Percentiles rank a stretch among this genome's conserved stretches.
Conservation (phyloP, 805 yeast genomes). For the Kregervanrija pseudodelftensis region DNA sequence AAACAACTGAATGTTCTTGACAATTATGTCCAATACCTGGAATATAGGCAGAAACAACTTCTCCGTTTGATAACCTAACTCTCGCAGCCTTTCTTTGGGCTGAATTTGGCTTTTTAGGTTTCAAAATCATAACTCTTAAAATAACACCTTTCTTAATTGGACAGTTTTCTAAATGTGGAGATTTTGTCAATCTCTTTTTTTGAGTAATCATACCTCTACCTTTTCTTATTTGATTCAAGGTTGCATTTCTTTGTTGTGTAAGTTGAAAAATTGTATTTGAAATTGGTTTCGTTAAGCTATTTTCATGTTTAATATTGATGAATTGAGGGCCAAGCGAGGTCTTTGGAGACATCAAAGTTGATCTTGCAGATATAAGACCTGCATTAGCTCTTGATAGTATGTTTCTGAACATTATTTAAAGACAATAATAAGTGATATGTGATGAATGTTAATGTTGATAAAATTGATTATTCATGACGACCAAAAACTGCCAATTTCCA, state of each 20-base stretch:
- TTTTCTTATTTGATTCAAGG: slow-evolving; percentile 69
- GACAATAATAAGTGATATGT: too few species aligned
- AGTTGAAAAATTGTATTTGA: slow-evolving; percentile 12
- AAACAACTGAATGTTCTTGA: slow-evolving; percentile 95
- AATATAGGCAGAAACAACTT: slow-evolving; percentile 82
- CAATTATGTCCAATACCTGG: slow-evolving; percentile 99
- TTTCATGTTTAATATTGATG: not conserved
- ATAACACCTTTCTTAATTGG: slow-evolving; percentile 95
- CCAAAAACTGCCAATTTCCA: too few species aligned
- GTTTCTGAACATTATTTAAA: too few species aligned
- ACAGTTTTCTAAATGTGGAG: slow-evolving; percentile 77
- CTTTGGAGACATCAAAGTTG: too few species aligned
- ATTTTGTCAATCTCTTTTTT: slow-evolving; percentile 38
- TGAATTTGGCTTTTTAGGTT: slow-evolving; percentile 98
- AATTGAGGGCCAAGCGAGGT: too few species aligned
- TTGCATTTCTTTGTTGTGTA: slow-evolving; percentile 48
- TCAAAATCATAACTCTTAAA: slow-evolving; percentile 84
- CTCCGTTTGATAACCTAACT: slow-evolving; percentile 87
- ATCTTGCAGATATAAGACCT: too few species aligned
- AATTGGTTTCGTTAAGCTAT: not conserved
- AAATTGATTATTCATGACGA: too few species aligned
- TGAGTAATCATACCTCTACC: slow-evolving; percentile 43
- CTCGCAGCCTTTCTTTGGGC: slow-evolving; percentile 97
- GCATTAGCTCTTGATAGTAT: too few species aligned
- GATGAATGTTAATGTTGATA: too few species aligned